phyloP scores from a whole-genome alignment of 345 rosid genomes.

The Brassica cretica region DNA sequence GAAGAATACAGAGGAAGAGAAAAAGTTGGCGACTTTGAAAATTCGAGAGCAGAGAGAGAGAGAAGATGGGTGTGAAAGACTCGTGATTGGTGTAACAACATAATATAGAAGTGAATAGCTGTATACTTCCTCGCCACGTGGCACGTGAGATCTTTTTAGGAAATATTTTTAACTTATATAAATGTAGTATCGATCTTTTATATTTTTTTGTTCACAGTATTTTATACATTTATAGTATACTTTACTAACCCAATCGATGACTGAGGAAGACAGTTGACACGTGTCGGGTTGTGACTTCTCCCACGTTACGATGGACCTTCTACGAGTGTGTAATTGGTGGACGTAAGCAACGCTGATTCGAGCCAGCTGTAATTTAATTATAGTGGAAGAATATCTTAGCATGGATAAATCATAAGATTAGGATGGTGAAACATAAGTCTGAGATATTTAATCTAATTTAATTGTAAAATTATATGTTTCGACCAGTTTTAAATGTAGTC shows the following conservation, averaged over 20 bases:
- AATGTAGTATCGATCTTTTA: background rate
- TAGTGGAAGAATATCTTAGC: background rate
- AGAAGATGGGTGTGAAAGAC: background rate
- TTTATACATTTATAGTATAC: background rate
- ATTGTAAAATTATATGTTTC: background rate
- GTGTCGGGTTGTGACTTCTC: background rate
- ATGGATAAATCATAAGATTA: background rate
- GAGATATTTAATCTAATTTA: background rate
- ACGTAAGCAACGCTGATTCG: constrained; percentile 13
- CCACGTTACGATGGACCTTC: background rate
- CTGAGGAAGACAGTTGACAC: background rate
- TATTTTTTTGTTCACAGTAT: too few species aligned
- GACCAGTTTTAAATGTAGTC: background rate
- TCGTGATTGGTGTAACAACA: background rate
- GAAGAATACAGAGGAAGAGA: constrained; percentile 7
- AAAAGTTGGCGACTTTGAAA: background rate
- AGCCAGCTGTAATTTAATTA: constrained; percentile 14
- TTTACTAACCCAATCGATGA: background rate
- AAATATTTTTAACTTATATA: background rate
- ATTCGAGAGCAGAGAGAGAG: background rate
- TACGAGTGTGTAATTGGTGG: constrained; percentile 20
- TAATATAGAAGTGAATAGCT: background rate
- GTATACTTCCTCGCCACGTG: background rate
- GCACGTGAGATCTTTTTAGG: background rate
- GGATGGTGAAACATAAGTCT: background rate